phyloP scores from a whole-genome alignment of 1,284 basidiomycete species.

The Baeospora myosura region DNA sequence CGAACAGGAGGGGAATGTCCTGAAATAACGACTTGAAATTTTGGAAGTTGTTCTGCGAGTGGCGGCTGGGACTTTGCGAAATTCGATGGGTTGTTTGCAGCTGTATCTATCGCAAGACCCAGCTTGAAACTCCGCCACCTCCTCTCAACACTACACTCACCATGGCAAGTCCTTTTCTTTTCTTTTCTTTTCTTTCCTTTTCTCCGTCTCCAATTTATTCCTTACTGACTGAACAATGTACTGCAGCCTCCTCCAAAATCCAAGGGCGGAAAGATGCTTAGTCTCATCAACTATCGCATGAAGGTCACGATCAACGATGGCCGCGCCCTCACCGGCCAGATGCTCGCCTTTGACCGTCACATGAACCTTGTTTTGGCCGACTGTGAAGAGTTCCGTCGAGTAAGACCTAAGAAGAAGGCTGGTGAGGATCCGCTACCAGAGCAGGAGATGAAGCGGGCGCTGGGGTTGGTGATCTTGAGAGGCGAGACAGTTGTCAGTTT shows the following conservation, averaged over 20 bases:
- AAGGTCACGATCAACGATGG: constrained; percentile 98
- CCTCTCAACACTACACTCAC: no score
- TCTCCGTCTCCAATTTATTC: no score
- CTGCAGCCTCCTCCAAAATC: constrained; percentile 84
- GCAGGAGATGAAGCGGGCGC: constrained; percentile 93
- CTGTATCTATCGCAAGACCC: no score
- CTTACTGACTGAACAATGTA: neutral
- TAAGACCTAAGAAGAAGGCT: constrained; percentile 80
- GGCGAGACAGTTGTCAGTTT: constrained; percentile 96
- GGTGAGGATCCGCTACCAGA: constrained; percentile 75
- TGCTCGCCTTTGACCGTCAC: constrained; percentile 99
- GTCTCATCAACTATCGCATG: constrained; percentile 95
- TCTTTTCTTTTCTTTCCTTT: no score
- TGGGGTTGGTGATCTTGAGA: constrained; percentile 92
- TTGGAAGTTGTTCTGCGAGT: no score
- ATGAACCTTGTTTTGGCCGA: constrained; percentile 99
- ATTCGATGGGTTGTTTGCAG: no score
- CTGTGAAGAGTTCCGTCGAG: constrained; percentile 90
- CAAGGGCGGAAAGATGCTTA: constrained; percentile 96
- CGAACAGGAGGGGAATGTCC: no score
- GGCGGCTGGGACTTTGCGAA: no score
- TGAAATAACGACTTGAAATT: no score
- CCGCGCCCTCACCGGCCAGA: constrained; percentile 91
- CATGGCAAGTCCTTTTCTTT: no score
- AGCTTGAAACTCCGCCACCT: no score